Base-by-base conservation (phyloP, 2,329 filamentous ascomycete genomes). In the Fusarium chuoi region DNA sequence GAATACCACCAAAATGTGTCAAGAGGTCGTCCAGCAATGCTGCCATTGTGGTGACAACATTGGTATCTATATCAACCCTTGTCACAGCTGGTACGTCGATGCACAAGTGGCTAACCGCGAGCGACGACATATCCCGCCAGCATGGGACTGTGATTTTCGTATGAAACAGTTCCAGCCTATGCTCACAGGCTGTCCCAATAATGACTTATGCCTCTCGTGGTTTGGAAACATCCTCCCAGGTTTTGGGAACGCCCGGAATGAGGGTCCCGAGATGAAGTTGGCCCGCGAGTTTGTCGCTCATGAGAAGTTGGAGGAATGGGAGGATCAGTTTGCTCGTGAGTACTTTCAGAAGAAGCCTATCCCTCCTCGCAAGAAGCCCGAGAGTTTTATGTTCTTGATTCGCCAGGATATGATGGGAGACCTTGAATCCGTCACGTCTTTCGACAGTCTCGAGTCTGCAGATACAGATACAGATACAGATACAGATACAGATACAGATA, bases 31-130 rank as follows among this genome's bases (percentile, higher is more conserved):
- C 38, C n/a, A 24, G 4, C 45, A 46, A 30, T 73, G 71, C 36
- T 71, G 70, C 44, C 38, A 73, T 36, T 73, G 71, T 14, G 70
- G 70, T 7, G 70, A 73, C 20, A 36, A 26, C 15, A 39, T 73
- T 17, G 22, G 22, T 8, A n/a, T 33, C 24, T 55, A 62, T 35
- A 71, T 61, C 44, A n/a, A 30, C 11, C 38, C 36, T 7, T 73
- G 70, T 36, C n/a, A 60, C 15, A 30, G 28, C 30, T 70, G 64
- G 54, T 30, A n/a, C 5, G 22, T 63, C n/a, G 12, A n/a, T 2
- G 45, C 48, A n/a, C 24, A 24, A 9, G 36, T 24, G 6, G 35
- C 45, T 8, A 15, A 28, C 7, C 45, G 17, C 6, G 42, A 49
- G 5, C 13, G n/a, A 17, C 30, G 26, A 26, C 3, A 24, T 17